Conservation (phyloP, 2,329 filamentous ascomycete genomes). For the Colletotrichum graminicola region DNA sequence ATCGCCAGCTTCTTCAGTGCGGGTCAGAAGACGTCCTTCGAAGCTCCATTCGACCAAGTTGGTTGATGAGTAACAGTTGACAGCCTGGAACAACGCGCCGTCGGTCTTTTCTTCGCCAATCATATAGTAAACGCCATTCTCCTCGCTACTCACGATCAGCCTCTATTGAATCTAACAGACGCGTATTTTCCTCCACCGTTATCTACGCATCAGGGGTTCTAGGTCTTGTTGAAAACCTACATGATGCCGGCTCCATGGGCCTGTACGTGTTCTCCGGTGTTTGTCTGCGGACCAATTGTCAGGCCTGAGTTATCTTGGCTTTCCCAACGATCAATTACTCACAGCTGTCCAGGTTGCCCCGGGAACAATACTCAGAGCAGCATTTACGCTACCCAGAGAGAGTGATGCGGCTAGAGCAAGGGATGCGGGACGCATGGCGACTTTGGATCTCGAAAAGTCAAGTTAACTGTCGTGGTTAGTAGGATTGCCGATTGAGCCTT, state of each 20-base stretch:
- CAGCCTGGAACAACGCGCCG: conserved; percentile 71
- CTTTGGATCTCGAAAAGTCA: not conserved
- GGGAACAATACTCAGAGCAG: conserved; percentile 54
- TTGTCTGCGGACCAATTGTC: conserved; percentile 48
- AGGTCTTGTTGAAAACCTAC: conserved; percentile 9
- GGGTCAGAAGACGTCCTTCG: conserved; percentile 69
- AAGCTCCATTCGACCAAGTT: conserved; percentile 75
- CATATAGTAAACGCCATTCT: conserved; percentile 72
- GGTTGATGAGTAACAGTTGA: conserved; percentile 76
- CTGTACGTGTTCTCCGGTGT: conserved; percentile 69
- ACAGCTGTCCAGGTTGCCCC: conserved; percentile 62
- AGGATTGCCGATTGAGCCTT: not conserved
- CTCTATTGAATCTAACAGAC: not conserved
- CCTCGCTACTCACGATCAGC: conserved; percentile 49
- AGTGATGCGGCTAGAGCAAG: conserved; percentile 21
- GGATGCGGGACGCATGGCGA: conserved; percentile 15
- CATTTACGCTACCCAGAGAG: conserved; percentile 22
- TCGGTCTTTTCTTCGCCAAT: conserved; percentile 78
- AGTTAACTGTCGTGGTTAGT: too few relatives aligned
- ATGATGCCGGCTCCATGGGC: conserved; percentile 76
- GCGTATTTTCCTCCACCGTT: too few relatives aligned
- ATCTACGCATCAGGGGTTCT: too few relatives aligned
- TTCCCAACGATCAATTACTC: conserved; percentile 28
- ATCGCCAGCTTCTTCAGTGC: conserved; percentile 62
- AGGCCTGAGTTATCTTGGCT: not conserved